phyloP scores from a whole-genome alignment of 2,329 filamentous ascomycete genomes.

The Apiospora koreana region DNA sequence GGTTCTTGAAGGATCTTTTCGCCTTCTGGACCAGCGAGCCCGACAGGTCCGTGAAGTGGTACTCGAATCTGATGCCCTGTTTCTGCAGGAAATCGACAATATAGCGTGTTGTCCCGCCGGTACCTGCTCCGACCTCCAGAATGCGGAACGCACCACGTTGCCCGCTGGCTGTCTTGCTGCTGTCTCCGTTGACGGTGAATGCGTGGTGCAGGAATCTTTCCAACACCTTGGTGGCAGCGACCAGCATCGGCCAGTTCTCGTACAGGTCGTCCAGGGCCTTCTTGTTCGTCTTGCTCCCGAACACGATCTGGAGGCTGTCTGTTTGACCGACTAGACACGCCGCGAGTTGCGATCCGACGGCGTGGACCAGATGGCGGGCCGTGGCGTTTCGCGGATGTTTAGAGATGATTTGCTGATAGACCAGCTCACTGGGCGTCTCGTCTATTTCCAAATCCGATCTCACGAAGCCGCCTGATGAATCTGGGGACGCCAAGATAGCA shows the following conservation, averaged over 20 bases:
- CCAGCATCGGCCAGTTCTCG: conserved; percentile 22
- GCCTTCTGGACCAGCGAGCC: conserved; percentile 32
- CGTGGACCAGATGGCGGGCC: conserved; percentile 21
- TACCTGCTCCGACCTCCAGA: conserved; percentile 45
- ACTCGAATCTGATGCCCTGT: conserved; percentile 30
- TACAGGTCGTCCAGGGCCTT: conserved; percentile 26
- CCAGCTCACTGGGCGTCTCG: conserved; percentile 11
- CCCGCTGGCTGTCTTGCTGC: no score
- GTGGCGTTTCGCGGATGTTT: conserved; percentile 17
- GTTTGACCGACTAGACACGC: conserved; percentile 22
- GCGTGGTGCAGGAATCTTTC: conserved; percentile 20
- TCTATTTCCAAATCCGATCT: conserved; percentile 15
- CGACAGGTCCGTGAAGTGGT: conserved; percentile 45
- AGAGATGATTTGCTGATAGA: conserved; percentile 17
- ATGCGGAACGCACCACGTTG: conserved; percentile 31
- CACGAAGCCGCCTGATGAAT: neutral
- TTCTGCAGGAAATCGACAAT: conserved; percentile 30
- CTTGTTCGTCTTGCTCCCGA: conserved; percentile 22
- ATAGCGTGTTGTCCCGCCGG: conserved; percentile 41
- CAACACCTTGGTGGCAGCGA: conserved; percentile 19
- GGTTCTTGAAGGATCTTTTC: conserved; percentile 21
- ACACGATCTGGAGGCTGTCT: conserved; percentile 24
- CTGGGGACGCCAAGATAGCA: neutral
- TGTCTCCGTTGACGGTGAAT: neutral
- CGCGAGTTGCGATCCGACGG: conserved; percentile 20